A percentile compares a stretch with the other conserved stretches of the same genome.
Conservation (phyloP, 805 yeast genomes). For the Vanderwaltozyma polyspora region DNA sequence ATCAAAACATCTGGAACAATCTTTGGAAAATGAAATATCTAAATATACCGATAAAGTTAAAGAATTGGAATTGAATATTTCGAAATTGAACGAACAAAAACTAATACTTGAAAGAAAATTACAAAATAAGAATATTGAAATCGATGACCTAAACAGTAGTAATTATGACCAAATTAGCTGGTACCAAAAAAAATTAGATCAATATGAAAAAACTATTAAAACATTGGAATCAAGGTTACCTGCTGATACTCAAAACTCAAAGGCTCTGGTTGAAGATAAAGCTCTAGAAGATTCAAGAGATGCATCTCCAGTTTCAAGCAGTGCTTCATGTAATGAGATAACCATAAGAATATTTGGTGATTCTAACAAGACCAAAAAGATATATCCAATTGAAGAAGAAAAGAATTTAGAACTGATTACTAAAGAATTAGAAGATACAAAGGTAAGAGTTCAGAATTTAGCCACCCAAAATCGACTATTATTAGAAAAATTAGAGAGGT, state of each 20-base stretch:
- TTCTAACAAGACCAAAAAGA: too few species aligned
- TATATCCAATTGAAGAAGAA: too few species aligned
- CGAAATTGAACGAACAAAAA: not conserved
- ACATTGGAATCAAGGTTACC: conserved; percentile 19
- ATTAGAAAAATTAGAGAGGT: conserved; percentile 28
- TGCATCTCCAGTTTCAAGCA: not conserved
- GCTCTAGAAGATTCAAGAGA: conserved; percentile 7
- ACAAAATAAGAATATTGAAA: not conserved
- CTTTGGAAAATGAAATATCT: too few species aligned
- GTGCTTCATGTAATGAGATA: conserved; percentile 1
- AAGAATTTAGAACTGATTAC: too few species aligned
- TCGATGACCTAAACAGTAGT: not conserved
- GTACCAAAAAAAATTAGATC: conserved; percentile 50
- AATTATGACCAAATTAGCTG: conserved; percentile 43
- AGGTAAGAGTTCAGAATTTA: conserved; percentile 45
- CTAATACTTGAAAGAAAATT: not conserved
- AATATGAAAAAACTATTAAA: conserved; percentile 25
- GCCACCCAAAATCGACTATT: conserved; percentile 58
- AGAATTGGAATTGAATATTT: conserved; percentile 10
- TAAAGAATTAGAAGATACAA: too few species aligned
- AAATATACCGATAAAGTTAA: too few species aligned
- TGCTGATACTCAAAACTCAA: conserved; percentile 32
- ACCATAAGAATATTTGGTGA: not conserved
- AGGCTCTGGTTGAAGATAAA: conserved; percentile 6
- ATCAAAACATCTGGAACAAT: too few species aligned